phyloP scores from a whole-genome alignment of 2,329 filamentous ascomycete species.

The Neonectria coccinea region DNA sequence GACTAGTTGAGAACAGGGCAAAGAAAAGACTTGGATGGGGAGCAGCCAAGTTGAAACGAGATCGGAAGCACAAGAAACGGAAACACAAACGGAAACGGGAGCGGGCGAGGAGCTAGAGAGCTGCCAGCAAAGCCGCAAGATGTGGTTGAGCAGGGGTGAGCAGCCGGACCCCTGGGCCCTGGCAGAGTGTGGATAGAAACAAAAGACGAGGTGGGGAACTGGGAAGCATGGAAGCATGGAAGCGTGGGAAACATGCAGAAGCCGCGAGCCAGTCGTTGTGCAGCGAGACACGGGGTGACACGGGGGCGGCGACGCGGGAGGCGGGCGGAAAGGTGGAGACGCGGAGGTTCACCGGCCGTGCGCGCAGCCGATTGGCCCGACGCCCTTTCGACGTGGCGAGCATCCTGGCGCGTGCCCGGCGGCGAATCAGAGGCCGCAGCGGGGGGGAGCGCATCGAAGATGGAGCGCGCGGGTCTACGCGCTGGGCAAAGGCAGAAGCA shows the following conservation, averaged over 20 bases:
- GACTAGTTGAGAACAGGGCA: conserved; percentile 13
- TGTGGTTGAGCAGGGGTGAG: neutral
- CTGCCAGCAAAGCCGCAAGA: conserved; percentile 4
- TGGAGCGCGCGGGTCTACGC: conserved; percentile 8
- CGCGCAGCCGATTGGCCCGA: conserved; percentile 27
- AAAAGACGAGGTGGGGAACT: conserved; percentile 3
- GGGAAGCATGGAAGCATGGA: neutral
- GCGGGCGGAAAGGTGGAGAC: conserved; percentile 17
- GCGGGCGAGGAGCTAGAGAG: conserved; percentile 5
- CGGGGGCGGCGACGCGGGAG: conserved; percentile 20
- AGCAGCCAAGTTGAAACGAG: conserved; percentile 24
- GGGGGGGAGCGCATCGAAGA: neutral
- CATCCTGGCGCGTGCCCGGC: conserved; percentile 38
- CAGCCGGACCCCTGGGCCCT: neutral
- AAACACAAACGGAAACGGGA: conserved; percentile 21
- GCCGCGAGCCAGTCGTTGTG: conserved; percentile 27
- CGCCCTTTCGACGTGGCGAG: conserved; percentile 24
- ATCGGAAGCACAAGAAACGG: conserved; percentile 17
- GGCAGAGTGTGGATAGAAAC: conserved; percentile 12
- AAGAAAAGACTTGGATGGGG: conserved; percentile 9
- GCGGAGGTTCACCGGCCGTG: conserved; percentile 19
- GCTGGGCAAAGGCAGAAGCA: conserved; percentile 8
- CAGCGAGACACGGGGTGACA: conserved; percentile 4
- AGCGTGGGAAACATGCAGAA: conserved; percentile 27
- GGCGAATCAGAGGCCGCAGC: conserved; percentile 36